These are phyloP conservation scores for Blepharisma japonicum DNA, from an alignment of 73 alveolate genomes.

Conservation along the genomic window DNA sequence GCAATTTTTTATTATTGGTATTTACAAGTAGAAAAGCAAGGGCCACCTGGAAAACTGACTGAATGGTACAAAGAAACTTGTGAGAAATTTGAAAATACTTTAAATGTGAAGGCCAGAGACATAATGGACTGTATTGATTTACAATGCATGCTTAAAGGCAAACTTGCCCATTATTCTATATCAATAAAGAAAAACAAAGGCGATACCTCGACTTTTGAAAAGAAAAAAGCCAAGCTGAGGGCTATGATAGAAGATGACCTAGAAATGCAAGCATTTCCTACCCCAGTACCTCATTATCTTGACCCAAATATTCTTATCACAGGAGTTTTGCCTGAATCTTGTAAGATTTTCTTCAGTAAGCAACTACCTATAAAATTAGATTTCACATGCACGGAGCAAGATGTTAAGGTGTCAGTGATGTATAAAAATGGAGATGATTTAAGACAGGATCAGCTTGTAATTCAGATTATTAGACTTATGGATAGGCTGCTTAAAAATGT, in stretches of 20 bases:
- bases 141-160: conserved; percentile 37
- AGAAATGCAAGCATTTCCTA: conserved; percentile 7
- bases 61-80: conserved; percentile 47
- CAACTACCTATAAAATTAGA: conserved; percentile 56
- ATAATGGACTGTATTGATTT: conserved; percentile 35
- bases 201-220: conserved; percentile 35
- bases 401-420: conserved; percentile 56
- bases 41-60: conserved; percentile 22
- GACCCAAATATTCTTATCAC: conserved; percentile 52
- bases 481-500: conserved; percentile 86
- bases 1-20: conserved; percentile 95
- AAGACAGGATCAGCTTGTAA: conserved; percentile 94
- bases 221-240: conserved; percentile 33
- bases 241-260: conserved; percentile 4
- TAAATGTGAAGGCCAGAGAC: conserved; percentile 51
- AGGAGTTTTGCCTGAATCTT: conserved; percentile 55
- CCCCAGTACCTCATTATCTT: conserved; percentile 39
- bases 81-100: conserved; percentile 66
- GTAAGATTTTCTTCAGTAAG: conserved; percentile 52
- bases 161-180: conserved; percentile 27
- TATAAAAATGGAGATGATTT: conserved; percentile 98
- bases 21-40: conserved; percentile 69
- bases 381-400: conserved; percentile 37
- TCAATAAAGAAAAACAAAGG: conserved; percentile 41
- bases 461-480: conserved; percentile 90